Conservation (phyloP, 306 rosid genomes). For the Phaseolus lunatus region DNA sequence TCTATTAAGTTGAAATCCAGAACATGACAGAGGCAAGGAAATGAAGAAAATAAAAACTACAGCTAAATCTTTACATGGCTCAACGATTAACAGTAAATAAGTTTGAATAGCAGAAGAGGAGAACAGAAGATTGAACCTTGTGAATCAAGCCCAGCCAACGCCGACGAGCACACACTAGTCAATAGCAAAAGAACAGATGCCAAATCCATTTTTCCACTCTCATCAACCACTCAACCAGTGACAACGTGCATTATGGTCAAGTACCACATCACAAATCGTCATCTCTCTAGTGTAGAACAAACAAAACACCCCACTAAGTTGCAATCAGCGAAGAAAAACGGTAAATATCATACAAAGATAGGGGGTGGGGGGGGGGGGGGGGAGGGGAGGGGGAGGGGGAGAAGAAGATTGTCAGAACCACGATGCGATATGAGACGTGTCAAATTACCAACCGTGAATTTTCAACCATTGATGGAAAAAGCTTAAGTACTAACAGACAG, state of each 20-base stretch:
- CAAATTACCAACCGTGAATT: constrained; percentile 19
- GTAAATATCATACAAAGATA: neutral
- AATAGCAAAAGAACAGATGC: constrained; percentile 51
- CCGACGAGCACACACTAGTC: constrained; percentile 55
- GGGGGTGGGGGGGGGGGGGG: too few relatives aligned
- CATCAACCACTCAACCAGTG: constrained; percentile 49
- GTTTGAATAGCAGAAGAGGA: neutral
- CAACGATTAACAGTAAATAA: constrained; percentile 8
- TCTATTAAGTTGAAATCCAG: constrained; percentile 3
- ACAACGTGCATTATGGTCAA: constrained; percentile 38
- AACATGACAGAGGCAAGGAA: constrained; percentile 10
- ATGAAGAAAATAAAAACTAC: constrained; percentile 20
- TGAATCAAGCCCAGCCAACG: constrained; percentile 59
- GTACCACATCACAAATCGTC: constrained; percentile 36
- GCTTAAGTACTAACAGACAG: neutral
- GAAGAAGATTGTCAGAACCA: constrained; percentile 12
- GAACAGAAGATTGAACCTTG: constrained; percentile 63
- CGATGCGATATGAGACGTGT: constrained; percentile 10
- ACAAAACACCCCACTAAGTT: constrained; percentile 38
- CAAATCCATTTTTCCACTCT: constrained; percentile 59
- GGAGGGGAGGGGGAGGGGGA: constrained; percentile 16
- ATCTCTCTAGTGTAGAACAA: constrained; percentile 53
- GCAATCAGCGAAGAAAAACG: constrained; percentile 21
- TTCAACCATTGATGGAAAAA: constrained; percentile 16
- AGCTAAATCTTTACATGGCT: neutral